These are phyloP conservation scores for Clitopilus passeckerianus DNA, from an alignment of 768 basidiomycete genomes.

Conservation along the genomic window DNA sequence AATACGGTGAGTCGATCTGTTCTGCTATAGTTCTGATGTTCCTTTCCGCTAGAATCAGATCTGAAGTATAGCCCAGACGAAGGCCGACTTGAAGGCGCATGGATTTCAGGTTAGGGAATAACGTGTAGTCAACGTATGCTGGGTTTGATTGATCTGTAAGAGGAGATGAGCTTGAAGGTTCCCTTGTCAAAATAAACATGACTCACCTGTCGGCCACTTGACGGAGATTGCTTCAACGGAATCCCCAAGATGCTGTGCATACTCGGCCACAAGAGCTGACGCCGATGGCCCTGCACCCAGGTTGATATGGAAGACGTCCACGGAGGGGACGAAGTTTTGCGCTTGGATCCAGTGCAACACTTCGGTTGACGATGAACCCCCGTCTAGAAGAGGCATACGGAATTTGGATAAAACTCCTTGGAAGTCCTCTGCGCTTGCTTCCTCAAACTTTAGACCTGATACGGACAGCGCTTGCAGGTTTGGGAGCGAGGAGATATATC, in stretches of 20 bases:
- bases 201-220: slow-evolving; percentile 10
- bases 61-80: background rate
- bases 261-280: slow-evolving; percentile 7
- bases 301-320: slow-evolving; percentile 17
- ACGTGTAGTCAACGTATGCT: background rate
- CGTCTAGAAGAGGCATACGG: slow-evolving; percentile 16
- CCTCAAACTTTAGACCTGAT: slow-evolving; percentile 2
- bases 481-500: background rate
- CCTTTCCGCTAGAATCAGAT: background rate
- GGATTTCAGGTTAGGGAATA: background rate
- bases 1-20: slow-evolving; percentile 14
- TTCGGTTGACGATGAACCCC: slow-evolving; percentile 10
- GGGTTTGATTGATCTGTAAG: background rate
- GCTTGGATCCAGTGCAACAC: slow-evolving; percentile 20
- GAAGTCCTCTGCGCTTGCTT: background rate
- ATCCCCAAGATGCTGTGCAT: slow-evolving; percentile 16
- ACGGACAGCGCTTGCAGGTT: background rate
- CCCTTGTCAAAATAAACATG: background rate
- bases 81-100: background rate
- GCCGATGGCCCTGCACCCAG: slow-evolving; percentile 9
- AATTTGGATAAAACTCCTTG: slow-evolving; percentile 6
- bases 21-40: slow-evolving; percentile 11
- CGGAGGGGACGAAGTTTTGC: slow-evolving; percentile 16
- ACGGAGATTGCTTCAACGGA: slow-evolving; percentile 19
- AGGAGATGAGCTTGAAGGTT: background rate